phyloP scores from a whole-genome alignment of 2,329 filamentous ascomycete species.

The Ceratocystis harringtonii region DNA sequence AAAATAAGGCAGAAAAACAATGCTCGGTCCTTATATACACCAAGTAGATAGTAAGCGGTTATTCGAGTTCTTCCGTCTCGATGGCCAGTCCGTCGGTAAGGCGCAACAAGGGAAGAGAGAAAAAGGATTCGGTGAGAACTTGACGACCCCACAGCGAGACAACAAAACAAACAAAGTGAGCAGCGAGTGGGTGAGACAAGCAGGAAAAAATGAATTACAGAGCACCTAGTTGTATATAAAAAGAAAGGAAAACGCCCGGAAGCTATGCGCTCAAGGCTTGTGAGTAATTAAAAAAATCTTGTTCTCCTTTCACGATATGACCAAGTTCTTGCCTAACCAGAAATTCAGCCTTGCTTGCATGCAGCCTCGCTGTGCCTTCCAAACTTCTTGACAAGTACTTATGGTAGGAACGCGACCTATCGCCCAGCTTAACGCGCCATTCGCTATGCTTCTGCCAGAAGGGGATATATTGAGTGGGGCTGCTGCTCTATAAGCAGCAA shows the following conservation, averaged over 20 bases:
- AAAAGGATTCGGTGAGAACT: neutral
- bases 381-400: neutral
- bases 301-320: neutral
- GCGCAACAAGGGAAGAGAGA: neutral
- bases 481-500: neutral
- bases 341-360: neutral
- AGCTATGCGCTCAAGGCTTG: neutral
- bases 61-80: too few relatives aligned
- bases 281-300: neutral
- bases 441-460: neutral
- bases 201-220: neutral
- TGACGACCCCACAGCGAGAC: neutral
- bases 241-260: neutral
- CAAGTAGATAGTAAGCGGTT: too few relatives aligned
- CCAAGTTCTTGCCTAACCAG: neutral
- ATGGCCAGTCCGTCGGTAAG: neutral
- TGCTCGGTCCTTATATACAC: too few relatives aligned
- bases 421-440: neutral
- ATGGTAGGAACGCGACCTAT: too few relatives aligned
- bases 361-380: neutral
- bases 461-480: neutral
- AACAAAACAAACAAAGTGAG: neutral
- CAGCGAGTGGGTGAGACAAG: neutral
- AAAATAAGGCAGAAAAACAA: too few relatives aligned
- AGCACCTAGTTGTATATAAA: neutral